A percentile compares a stretch with the other conserved stretches of the same genome.
Conservation (phyloP, 345 rosid species). For the Eucalyptus grandis region DNA sequence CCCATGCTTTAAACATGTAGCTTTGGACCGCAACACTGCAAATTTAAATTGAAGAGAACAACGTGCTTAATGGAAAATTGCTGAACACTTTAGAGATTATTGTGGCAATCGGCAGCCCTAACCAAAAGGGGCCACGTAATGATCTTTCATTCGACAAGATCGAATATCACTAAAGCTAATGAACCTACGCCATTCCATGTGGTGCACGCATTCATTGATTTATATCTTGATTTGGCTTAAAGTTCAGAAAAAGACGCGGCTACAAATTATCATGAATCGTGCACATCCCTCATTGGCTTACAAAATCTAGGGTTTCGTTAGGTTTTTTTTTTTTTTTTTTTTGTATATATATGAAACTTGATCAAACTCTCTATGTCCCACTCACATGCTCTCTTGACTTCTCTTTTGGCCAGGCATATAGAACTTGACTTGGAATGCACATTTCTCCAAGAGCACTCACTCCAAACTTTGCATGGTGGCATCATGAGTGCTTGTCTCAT, state of each 20-base stretch:
- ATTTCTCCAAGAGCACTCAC: neutral
- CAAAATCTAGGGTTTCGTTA: neutral
- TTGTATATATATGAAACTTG: neutral
- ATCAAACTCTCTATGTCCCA: neutral
- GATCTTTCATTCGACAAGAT: neutral
- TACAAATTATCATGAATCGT: neutral
- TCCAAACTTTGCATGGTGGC: neutral
- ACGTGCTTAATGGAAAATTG: neutral
- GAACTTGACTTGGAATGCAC: slow-evolving; percentile 8
- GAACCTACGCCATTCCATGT: neutral
- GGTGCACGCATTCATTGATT: neutral
- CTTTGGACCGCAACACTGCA: neutral
- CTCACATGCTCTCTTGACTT: slow-evolving; percentile 14
- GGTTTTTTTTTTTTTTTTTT: neutral
- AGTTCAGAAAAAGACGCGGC: neutral
- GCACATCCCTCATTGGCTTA: neutral
- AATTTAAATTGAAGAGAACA: neutral
- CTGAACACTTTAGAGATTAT: neutral
- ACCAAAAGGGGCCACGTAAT: neutral
- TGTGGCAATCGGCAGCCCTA: neutral
- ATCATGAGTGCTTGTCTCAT: neutral
- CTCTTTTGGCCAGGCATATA: neutral
- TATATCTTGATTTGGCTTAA: neutral
- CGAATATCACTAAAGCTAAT: neutral
- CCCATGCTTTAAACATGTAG: neutral